These are phyloP conservation scores for Alternaria conjuncta DNA, from an alignment of 2,329 filamentous ascomycete genomes.

Conservation along the genomic window DNA sequence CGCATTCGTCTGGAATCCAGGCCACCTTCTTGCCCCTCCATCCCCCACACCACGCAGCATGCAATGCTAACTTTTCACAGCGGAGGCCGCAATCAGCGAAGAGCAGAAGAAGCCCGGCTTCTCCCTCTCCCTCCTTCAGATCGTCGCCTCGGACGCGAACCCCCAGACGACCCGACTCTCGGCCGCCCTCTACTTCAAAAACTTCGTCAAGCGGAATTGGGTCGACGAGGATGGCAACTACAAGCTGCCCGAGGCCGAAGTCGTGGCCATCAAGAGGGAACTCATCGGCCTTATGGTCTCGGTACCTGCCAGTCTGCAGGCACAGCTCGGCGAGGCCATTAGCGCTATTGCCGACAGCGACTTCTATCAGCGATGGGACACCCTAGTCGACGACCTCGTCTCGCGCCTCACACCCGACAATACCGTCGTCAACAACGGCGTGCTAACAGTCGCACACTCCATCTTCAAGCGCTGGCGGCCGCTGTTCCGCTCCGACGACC, in stretches of 20 bases:
- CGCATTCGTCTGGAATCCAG: neutral
- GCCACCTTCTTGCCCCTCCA: neutral
- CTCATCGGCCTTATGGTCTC: slow-evolving; percentile 96
- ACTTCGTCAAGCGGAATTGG: slow-evolving; percentile 95
- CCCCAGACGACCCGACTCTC: slow-evolving; percentile 82
- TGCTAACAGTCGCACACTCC: slow-evolving; percentile 95
- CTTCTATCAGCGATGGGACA: slow-evolving; percentile 96
- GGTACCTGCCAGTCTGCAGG: slow-evolving; percentile 84
- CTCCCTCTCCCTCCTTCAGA: slow-evolving; percentile 83
- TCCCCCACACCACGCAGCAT: neutral
- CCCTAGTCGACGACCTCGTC: slow-evolving; percentile 91
- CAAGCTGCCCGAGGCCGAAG: slow-evolving; percentile 82
- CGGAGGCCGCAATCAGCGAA: slow-evolving; percentile 78
- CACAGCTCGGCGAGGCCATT: slow-evolving; percentile 94
- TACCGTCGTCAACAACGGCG: slow-evolving; percentile 86
- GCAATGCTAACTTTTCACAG: slow-evolving; percentile 57
- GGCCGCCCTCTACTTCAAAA: slow-evolving; percentile 95
- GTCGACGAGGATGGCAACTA: slow-evolving; percentile 94
- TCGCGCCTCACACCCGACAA: slow-evolving; percentile 83
- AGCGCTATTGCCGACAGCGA: slow-evolving; percentile 98
- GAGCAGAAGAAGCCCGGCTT: slow-evolving; percentile 87
- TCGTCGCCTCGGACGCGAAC: slow-evolving; percentile 77
- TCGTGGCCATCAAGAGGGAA: slow-evolving; percentile 89
- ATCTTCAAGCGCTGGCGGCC: slow-evolving; percentile 97
- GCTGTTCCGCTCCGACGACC: slow-evolving; percentile 87